Percentiles rank a stretch among this genome's conserved stretches.
phyloP scores from a whole-genome alignment of 495 filamentous ascomycete genomes.

The Xylaria acuta region DNA sequence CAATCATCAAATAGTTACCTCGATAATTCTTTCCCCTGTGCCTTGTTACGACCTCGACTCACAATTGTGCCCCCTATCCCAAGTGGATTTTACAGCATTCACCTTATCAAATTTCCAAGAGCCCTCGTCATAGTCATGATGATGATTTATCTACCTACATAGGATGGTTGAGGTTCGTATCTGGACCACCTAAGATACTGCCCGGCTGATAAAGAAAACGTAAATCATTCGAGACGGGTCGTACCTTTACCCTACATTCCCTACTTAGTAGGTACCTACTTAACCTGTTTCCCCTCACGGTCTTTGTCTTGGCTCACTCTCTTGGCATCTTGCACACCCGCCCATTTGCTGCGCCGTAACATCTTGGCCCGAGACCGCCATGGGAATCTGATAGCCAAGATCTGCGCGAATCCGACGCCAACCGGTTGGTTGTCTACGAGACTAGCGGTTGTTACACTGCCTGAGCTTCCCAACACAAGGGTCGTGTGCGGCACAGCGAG shows the following conservation, averaged over 20 bases:
- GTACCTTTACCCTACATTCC: background rate
- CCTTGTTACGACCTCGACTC: background rate
- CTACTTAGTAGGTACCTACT: background rate
- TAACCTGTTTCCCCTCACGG: background rate
- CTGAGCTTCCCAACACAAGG: background rate
- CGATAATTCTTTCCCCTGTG: background rate
- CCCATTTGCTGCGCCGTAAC: background rate
- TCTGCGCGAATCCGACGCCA: slow-evolving; percentile 10
- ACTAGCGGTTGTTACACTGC: background rate
- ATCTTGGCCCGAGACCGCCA: slow-evolving; percentile 1
- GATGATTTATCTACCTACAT: background rate
- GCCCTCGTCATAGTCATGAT: background rate
- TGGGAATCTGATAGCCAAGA: background rate
- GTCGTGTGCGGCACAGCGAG: background rate
- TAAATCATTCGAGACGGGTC: background rate
- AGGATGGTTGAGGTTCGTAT: background rate
- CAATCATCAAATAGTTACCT: background rate
- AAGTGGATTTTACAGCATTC: background rate
- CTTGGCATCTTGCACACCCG: slow-evolving; percentile 1
- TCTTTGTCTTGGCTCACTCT: background rate
- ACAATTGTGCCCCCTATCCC: background rate
- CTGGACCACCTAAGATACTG: background rate
- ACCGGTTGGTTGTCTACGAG: background rate
- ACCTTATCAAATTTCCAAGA: background rate
- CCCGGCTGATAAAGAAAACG: background rate